Conservation (phyloP, 2,329 filamentous ascomycete species). For the Ophiocordyceps polyrhachis-furcata region DNA sequence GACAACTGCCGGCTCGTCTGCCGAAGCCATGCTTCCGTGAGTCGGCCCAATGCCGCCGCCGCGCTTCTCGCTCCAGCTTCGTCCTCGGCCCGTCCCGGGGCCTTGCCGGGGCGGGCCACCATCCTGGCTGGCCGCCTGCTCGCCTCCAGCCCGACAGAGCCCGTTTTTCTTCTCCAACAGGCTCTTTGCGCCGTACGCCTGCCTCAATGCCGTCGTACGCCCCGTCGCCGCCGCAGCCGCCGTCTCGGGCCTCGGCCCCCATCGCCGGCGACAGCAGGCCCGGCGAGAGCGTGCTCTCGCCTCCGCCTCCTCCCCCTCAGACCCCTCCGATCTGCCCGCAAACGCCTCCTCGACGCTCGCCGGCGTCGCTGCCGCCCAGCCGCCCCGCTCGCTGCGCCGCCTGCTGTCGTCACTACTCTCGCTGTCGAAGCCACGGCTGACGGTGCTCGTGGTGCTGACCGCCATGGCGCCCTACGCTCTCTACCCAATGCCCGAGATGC, state of each 20-base stretch:
- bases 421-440: slow-evolving; percentile 87
- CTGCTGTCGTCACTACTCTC: slow-evolving; percentile 67
- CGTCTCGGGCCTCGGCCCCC: slow-evolving; percentile 12
- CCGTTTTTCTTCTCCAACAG: slow-evolving; percentile 19
- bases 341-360: slow-evolving; percentile 38
- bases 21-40: background rate
- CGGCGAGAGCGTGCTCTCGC: slow-evolving; percentile 5
- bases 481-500: slow-evolving; percentile 78
- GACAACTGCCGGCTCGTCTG: background rate
- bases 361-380: slow-evolving; percentile 29
- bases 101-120: slow-evolving; percentile 3
- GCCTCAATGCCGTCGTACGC: slow-evolving; percentile 15
- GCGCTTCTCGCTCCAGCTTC: slow-evolving; percentile 9
- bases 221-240: slow-evolving; percentile 7
- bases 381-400: slow-evolving; percentile 37
- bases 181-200: slow-evolving; percentile 16
- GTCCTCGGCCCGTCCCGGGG: background rate
- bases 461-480: slow-evolving; percentile 83
- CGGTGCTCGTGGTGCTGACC: slow-evolving; percentile 76
- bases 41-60: slow-evolving; percentile 6
- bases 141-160: slow-evolving; percentile 6
- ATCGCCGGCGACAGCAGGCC: slow-evolving; percentile 15
- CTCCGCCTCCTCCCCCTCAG: slow-evolving; percentile 3
- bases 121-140: slow-evolving; percentile 13
- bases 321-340: slow-evolving; percentile 17